A percentile compares a stretch with the other conserved stretches of the same genome.
phyloP scores from a whole-genome alignment of 1,139 yeast species.

The Pichia sp. region DNA sequence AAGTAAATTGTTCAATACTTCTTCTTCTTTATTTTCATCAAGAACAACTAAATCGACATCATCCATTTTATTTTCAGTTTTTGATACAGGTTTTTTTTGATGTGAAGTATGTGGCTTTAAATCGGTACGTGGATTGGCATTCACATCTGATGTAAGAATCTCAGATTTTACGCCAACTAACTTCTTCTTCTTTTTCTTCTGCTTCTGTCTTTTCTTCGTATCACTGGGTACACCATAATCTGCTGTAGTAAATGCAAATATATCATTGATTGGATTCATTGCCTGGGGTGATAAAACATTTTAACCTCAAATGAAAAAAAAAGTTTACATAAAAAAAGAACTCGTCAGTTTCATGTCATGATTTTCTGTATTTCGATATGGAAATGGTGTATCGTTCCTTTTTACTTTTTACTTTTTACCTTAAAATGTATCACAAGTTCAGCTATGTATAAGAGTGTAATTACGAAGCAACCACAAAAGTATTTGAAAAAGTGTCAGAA shows the following conservation, averaged over 20 bases:
- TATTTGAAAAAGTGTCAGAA: neutral
- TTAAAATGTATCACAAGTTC: neutral
- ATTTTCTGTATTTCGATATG: too few species aligned
- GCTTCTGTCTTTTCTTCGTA: conserved; percentile 7
- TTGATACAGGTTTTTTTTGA: neutral
- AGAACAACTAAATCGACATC: neutral
- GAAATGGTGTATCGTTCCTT: too few species aligned
- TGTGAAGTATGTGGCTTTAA: neutral
- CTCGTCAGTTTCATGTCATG: neutral
- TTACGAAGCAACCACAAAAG: too few species aligned
- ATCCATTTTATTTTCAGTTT: neutral
- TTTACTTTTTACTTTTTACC: neutral
- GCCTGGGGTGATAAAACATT: neutral
- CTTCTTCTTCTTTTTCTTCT: conserved; percentile 5
- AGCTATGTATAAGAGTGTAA: neutral
- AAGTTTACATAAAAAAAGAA: neutral
- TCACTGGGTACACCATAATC: neutral
- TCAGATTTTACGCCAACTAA: neutral
- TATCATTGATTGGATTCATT: conserved; percentile 9
- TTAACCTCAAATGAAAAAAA: neutral
- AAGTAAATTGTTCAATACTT: conserved; percentile 1
- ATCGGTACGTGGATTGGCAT: neutral
- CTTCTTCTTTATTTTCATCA: conserved; percentile 3
- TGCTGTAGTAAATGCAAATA: conserved; percentile 11
- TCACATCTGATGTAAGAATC: neutral